Conservation (phyloP, 2,329 filamentous ascomycete species). For the Lachnellula suecica region DNA sequence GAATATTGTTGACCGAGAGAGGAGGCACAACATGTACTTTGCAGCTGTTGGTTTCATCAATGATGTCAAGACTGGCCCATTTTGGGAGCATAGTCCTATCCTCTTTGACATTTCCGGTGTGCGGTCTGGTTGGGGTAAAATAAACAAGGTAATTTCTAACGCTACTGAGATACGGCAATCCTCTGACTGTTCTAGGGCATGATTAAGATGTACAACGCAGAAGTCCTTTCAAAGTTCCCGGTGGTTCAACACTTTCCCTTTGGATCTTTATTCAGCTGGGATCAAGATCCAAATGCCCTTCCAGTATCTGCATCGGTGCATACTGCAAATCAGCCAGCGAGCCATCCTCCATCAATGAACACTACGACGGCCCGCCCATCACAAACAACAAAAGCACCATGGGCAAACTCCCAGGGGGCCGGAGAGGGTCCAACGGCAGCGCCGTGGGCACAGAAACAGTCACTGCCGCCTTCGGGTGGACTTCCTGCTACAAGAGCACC, state of each 20-base stretch:
- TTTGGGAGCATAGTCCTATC: slow-evolving; percentile 96
- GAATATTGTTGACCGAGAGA: slow-evolving; percentile 63
- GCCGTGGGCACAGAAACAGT: slow-evolving; percentile 27
- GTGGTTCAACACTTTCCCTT: slow-evolving; percentile 97
- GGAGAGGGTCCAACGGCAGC: slow-evolving; percentile 16
- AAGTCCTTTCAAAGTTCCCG: slow-evolving; percentile 94
- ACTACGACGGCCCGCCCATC: slow-evolving; percentile 17
- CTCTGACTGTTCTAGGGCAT: slow-evolving; percentile 64
- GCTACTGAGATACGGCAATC: not conserved
- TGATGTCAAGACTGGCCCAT: slow-evolving; percentile 93
- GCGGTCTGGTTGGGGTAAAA: slow-evolving; percentile 93
- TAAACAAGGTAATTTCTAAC: slow-evolving; percentile 68
- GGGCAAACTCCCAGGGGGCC: slow-evolving; percentile 19
- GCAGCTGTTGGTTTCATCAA: slow-evolving; percentile 95
- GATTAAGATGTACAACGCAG: slow-evolving; percentile 99
- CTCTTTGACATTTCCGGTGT: slow-evolving; percentile 94
- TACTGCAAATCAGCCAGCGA: slow-evolving; percentile 52
- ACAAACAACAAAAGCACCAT: slow-evolving; percentile 28
- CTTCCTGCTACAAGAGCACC: slow-evolving; percentile 31
- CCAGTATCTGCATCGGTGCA: slow-evolving; percentile 52
- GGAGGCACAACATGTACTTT: slow-evolving; percentile 82
- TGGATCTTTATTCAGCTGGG: slow-evolving; percentile 78
- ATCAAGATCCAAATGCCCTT: slow-evolving; percentile 61
- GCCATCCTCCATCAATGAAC: slow-evolving; percentile 12
- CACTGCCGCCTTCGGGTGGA: slow-evolving; percentile 23